A percentile compares a stretch with the other conserved stretches of the same genome.
phyloP scores from a whole-genome alignment of 2,329 filamentous ascomycete species.

The Dothistroma septosporum region DNA sequence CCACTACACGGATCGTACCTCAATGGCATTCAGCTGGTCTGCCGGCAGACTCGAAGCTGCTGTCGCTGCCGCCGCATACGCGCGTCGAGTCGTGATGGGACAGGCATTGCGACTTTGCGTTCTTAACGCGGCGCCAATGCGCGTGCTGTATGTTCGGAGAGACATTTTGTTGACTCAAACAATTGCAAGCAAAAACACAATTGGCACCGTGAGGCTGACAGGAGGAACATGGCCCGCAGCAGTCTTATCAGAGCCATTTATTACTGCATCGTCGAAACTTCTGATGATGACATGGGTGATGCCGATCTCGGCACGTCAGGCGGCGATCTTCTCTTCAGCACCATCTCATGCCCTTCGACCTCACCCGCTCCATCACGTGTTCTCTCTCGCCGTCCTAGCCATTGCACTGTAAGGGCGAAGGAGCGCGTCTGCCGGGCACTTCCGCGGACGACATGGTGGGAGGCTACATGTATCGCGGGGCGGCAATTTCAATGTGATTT shows the following conservation, averaged over 20 bases:
- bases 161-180: neutral
- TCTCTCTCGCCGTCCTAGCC: neutral
- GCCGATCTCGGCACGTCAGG: neutral
- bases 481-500: too few species aligned
- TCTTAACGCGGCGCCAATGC: constrained; percentile 22
- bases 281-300: neutral
- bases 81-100: constrained; percentile 11
- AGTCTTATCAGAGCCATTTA: neutral
- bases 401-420: neutral
- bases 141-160: constrained; percentile 21
- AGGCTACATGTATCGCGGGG: too few species aligned
- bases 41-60: constrained; percentile 42
- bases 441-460: neutral
- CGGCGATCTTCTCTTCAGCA: neutral
- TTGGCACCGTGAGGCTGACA: neutral
- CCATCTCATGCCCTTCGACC: neutral
- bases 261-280: neutral
- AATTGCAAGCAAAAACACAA: neutral
- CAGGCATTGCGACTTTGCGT: constrained; percentile 4
- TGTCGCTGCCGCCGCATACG: constrained; percentile 36
- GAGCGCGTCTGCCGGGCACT: neutral
- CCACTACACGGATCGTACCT: constrained; percentile 15
- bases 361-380: neutral
- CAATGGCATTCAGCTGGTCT: constrained; percentile 34
- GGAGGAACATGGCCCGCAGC: neutral